Evolutionary conservation across 768 basidiomycete species (phyloP).

Genomic region (Boletellus sp.): DNA sequence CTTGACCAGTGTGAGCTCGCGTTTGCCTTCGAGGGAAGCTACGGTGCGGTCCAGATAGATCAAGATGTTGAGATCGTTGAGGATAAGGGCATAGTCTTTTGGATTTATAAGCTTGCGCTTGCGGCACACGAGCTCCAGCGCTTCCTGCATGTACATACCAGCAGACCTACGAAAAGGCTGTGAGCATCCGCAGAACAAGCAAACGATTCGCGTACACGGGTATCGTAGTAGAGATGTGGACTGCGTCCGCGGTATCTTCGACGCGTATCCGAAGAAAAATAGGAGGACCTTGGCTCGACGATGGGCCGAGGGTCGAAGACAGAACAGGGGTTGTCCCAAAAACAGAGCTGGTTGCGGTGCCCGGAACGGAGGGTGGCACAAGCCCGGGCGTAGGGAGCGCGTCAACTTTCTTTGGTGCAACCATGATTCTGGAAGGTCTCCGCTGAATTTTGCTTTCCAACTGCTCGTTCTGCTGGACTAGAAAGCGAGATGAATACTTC

Average conservation of each 20-base stretch:
- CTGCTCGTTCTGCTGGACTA: conserved; percentile 73
- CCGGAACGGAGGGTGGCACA: conserved; percentile 35
- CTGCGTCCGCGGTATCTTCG: conserved; percentile 74
- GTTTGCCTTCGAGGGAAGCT: conserved; percentile 87
- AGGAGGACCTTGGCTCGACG: conserved; percentile 70
- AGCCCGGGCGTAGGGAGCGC: conserved; percentile 39
- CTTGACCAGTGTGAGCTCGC: conserved; percentile 78
- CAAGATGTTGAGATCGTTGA: conserved; percentile 59
- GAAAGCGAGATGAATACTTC: neutral
- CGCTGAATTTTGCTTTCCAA: conserved; percentile 80
- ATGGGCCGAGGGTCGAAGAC: conserved; percentile 67
- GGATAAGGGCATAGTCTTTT: conserved; percentile 79
- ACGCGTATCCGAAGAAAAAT: conserved; percentile 82
- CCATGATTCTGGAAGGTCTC: conserved; percentile 64
- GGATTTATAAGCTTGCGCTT: conserved; percentile 63
- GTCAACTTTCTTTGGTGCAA: conserved; percentile 56
- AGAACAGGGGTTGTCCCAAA: conserved; percentile 51
- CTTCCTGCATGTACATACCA: conserved; percentile 97
- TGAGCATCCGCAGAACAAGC: neutral
- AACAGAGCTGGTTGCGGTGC: conserved; percentile 43
- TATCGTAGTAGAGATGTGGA: conserved; percentile 86
- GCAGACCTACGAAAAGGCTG: conserved; percentile 52
- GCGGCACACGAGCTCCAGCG: conserved; percentile 78
- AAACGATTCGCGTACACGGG: conserved; percentile 64
- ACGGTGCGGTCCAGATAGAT: conserved; percentile 94